Evolutionary conservation across 2,329 filamentous ascomycete species (phyloP), one percentile per base, ranked within the genome.

Genomic region (Chaetomiaceae sp.): DNA sequence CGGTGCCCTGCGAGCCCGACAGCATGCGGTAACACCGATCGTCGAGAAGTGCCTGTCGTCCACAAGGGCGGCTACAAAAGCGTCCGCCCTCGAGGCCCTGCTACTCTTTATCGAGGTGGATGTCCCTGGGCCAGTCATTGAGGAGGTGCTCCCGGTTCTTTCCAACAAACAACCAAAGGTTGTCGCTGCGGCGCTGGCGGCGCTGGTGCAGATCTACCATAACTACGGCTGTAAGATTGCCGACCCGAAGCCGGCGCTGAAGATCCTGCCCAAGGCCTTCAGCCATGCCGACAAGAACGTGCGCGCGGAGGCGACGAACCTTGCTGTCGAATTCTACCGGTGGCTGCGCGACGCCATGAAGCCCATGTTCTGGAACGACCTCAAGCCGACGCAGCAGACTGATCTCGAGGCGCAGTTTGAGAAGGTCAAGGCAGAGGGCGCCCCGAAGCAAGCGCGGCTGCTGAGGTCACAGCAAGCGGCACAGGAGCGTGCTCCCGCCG

Each of bases 301-400:
- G 14, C 84, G 93, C 66, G 89, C 90, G 3, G 93, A 96, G 65
- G 89, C 90, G 22, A 93, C 93, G 38, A 89, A 85, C 57, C 73
- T 98, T 47, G 86, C 91, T 0, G 88, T 96, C 38, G 94, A 98
- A 63, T 79, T 98, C 48, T 98, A 98, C 67, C 77, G 93, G 66
- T 98, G 94, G 93, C 74, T 98, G 27, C 86, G 91, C 56, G 93
- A 98, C 54, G 91, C 91, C 10, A 96, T 98, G 83, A 98, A 98
- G 65, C 88, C 91, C 30, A 84, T 97, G 67, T 97, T 98, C 65
- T 98, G 93, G 90, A 81, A 78, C 36, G 93, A 98, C 49, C 68
- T 98, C 51, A 98, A 98, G 65, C 86, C 91, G 1, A 91, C 95
- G 0, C 93, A 98, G 62, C 93, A 98, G 65, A 81, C 84, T 51